phyloP scores from a whole-genome alignment of 352 stramenopile genomes.

The Phytopythium ostracodes region DNA sequence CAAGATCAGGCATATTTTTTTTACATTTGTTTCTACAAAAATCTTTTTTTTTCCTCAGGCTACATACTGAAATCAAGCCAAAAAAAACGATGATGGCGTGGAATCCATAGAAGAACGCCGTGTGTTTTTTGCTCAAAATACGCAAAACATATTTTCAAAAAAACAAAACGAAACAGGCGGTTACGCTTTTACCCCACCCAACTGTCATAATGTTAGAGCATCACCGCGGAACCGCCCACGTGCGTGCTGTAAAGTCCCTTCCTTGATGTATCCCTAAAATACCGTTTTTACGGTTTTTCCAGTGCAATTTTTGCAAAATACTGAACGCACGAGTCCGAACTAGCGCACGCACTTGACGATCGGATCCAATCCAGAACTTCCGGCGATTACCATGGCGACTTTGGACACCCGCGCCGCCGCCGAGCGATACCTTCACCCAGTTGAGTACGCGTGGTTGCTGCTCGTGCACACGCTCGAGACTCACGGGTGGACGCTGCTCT shows the following conservation, averaged over 20 bases:
- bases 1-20: neutral
- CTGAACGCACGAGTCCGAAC: neutral
- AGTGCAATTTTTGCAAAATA: neutral
- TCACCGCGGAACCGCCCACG: neutral
- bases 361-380: neutral
- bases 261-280: no score
- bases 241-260: neutral
- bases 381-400: conserved; percentile 1
- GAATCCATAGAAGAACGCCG: neutral
- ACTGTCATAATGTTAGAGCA: no score
- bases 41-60: neutral
- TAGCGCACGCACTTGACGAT: conserved; percentile 2
- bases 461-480: conserved; percentile 32
- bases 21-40: neutral
- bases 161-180: no score
- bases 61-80: neutral
- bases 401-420: conserved; percentile 2
- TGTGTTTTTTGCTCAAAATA: no score
- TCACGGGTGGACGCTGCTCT: conserved; percentile 54
- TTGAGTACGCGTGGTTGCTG: conserved; percentile 17
- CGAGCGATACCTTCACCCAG: neutral
- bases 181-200: neutral
- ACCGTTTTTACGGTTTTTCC: neutral
- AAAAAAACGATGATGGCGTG: neutral
- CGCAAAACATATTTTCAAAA: no score